Evolutionary conservation across 2,329 filamentous ascomycete genomes (phyloP).

Genomic region (Penicillium psychrosexuale): DNA sequence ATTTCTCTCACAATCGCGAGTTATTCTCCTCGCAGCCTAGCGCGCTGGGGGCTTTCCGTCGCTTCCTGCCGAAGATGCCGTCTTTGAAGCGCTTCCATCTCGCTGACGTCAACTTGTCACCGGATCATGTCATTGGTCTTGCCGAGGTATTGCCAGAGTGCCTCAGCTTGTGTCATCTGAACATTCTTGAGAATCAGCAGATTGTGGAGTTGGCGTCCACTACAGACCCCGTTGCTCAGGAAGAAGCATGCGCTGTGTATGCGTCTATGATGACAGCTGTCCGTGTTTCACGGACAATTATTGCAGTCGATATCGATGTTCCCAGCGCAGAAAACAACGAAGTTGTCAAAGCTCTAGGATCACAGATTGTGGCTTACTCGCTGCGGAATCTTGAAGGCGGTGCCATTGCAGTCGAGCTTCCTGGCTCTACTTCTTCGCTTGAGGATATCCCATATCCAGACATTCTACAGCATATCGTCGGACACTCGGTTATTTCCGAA

Average conservation of each 20-base stretch:
- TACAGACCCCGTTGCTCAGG: constrained; percentile 73
- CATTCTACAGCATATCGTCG: constrained; percentile 81
- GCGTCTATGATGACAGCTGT: constrained; percentile 87
- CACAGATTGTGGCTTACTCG: constrained; percentile 92
- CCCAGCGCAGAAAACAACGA: constrained; percentile 79
- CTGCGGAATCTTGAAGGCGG: constrained; percentile 84
- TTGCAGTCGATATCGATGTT: constrained; percentile 89
- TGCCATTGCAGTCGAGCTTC: constrained; percentile 60
- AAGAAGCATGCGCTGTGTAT: constrained; percentile 91
- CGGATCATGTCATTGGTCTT: constrained; percentile 85
- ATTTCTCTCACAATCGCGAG: constrained; percentile 82
- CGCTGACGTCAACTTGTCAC: constrained; percentile 74
- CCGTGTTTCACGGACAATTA: constrained; percentile 74
- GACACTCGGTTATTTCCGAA: constrained; percentile 56
- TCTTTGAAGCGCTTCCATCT: constrained; percentile 81
- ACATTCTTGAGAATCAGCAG: constrained; percentile 71
- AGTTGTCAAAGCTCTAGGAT: constrained; percentile 85
- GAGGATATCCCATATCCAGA: constrained; percentile 65
- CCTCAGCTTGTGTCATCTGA: constrained; percentile 76
- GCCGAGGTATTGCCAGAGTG: constrained; percentile 88
- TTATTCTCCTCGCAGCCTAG: constrained; percentile 74
- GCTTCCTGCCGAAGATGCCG: constrained; percentile 77
- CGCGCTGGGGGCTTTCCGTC: constrained; percentile 70
- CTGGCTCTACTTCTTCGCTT: constrained; percentile 45
- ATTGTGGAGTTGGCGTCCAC: constrained; percentile 68